These are phyloP conservation scores for Aspergillus affinis DNA, from an alignment of 495 filamentous ascomycete species.

Conservation along the genomic window DNA sequence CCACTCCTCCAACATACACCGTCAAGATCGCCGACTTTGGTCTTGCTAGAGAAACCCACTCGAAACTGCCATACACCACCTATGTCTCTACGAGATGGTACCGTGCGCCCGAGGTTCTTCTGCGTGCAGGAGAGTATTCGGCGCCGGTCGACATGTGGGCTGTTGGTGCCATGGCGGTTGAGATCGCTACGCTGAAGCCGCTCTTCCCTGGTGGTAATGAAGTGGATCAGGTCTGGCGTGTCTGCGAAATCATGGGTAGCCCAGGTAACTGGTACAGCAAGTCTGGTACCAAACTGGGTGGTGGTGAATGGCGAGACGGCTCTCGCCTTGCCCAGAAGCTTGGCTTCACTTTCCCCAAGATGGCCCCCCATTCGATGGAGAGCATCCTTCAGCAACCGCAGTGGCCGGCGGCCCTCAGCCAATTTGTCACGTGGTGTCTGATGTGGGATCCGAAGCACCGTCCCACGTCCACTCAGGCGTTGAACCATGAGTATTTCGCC, in stretches of 20 bases:
- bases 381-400: conserved; percentile 85
- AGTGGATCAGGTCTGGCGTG: conserved; percentile 98
- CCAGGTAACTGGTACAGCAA: conserved; percentile 98
- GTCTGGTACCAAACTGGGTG: conserved; percentile 79
- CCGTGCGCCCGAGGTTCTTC: conserved; percentile 90
- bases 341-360: conserved; percentile 98
- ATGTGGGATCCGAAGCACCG: conserved; percentile 98
- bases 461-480: conserved; percentile 90
- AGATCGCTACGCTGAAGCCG: conserved; percentile 95
- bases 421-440: conserved; percentile 97
- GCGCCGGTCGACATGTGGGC: conserved; percentile 99
- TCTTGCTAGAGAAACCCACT: conserved; percentile 94
- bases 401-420: conserved; percentile 83
- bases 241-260: conserved; percentile 99
- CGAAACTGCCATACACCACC: conserved; percentile 93
- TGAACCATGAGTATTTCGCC: conserved; percentile 93
- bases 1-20: conserved; percentile 87
- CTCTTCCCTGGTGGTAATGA: conserved; percentile 97
- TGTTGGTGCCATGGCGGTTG: conserved; percentile 98
- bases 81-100: conserved; percentile 99
- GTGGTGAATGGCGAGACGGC: conserved; percentile 97
- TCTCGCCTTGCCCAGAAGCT: conserved; percentile 90
- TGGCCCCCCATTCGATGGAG: conserved; percentile 97
- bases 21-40: conserved; percentile 99
- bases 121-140: conserved; percentile 95